These are phyloP conservation scores for Neckera pumila DNA, from an alignment of 225 moss, liverwort and hornwort genomes.

Conservation along the genomic window DNA sequence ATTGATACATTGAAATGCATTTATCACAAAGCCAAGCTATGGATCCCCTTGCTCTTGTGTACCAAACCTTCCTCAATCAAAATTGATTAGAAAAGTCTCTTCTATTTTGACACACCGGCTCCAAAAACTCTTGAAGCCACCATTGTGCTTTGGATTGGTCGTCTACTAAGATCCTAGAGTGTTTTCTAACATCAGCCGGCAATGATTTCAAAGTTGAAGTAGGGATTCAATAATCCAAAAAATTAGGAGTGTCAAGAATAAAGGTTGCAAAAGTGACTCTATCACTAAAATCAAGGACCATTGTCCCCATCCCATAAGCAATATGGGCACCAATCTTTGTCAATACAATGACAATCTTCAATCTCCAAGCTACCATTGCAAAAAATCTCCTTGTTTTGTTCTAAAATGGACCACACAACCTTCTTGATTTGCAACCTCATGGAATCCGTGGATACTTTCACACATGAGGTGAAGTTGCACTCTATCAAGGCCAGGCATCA, in stretches of 20 bases:
- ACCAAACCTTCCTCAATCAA: not conserved
- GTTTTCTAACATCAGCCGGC: fast-evolving
- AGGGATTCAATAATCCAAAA: not conserved
- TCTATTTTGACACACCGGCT: not conserved
- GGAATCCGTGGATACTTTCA: not conserved
- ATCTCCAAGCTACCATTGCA: not conserved
- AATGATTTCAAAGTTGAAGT: fast-evolving
- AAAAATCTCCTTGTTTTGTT: not conserved
- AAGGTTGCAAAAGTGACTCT: not conserved
- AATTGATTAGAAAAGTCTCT: not conserved
- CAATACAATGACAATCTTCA: not conserved
- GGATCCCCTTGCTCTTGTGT: not conserved
- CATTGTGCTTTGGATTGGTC: not conserved
- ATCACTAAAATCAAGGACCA: not conserved
- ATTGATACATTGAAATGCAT: not conserved
- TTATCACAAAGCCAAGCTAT: not conserved
- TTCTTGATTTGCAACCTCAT: not conserved
- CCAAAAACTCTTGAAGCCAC: not conserved
- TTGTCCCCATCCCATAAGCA: not conserved
- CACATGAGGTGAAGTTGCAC: not conserved
- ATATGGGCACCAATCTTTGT: not conserved
- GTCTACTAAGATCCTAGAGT: not conserved
- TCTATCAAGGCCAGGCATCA: not conserved
- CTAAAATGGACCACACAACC: not conserved
- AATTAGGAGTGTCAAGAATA: not conserved